Conservation (phyloP, 1,284 basidiomycete species). For the Rhodotorula sp. region DNA sequence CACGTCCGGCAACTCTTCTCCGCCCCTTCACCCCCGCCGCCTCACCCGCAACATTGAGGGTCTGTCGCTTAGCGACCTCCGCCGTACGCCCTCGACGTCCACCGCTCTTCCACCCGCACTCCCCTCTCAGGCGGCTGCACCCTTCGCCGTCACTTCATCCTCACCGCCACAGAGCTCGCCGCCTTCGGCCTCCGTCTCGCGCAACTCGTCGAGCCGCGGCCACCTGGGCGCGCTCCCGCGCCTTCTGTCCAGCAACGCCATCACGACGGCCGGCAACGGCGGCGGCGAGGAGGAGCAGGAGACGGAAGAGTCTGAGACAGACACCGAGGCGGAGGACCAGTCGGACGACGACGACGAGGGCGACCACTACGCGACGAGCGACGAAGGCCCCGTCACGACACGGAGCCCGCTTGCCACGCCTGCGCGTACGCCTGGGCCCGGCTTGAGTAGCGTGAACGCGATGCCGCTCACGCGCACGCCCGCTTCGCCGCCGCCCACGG, state of each 20-base stretch:
- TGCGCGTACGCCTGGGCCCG: conserved; percentile 15
- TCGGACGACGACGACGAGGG: conserved; percentile 29
- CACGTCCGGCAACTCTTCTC: background rate
- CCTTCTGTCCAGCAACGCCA: conserved; percentile 25
- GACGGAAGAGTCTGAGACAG: conserved; percentile 28
- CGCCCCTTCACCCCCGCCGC: conserved; percentile 11
- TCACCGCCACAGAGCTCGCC: background rate
- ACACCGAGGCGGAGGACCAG: conserved; percentile 14
- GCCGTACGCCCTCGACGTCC: background rate
- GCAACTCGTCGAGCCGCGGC: background rate
- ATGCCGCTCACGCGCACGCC: conserved; percentile 9
- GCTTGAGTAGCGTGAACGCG: background rate
- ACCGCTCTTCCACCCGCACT: background rate
- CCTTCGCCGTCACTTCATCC: background rate
- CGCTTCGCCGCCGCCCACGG: background rate
- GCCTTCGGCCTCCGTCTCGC: background rate
- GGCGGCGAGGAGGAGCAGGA: conserved; percentile 16
- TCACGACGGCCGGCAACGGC: background rate
- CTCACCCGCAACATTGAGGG: conserved; percentile 25
- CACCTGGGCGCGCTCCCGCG: conserved; percentile 33
- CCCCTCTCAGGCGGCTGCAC: background rate
- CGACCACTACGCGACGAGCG: conserved; percentile 25
- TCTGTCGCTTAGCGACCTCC: conserved; percentile 18
- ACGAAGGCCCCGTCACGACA: conserved; percentile 21
- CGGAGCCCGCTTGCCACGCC: conserved; percentile 8